Base-by-base conservation (phyloP, 1,284 basidiomycete species). In the Microbotryum saponariae region DNA sequence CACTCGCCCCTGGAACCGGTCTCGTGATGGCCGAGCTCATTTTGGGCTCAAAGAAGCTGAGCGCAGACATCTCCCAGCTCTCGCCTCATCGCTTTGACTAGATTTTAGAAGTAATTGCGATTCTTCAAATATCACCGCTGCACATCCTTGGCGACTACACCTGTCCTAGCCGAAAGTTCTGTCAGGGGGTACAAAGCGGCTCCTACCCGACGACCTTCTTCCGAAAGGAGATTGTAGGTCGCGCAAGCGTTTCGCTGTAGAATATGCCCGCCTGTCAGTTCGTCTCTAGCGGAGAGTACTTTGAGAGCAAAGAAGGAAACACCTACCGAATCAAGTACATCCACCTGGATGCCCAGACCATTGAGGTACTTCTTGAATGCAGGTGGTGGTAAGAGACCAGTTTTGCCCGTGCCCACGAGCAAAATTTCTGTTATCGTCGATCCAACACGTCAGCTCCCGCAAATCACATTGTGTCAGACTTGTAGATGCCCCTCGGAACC, bases 281-380 rank as follows among this genome's bases (percentile, higher is more conserved):
- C 46, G 29, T 16, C 33, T 46, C 25, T 45, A 21, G 45, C 45
- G 25, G 44, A 53, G 51, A 53, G 29, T 46, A 64, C 58, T 50
- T 50, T 50, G 58, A 55, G 61, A 21, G 25, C 12, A 8, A 54
- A 53, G 16, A 51, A 54, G 51, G 48, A 37, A 37, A 6, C 9
- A 80, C 85, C 63, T 72, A 93, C 93, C 53, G 91, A 91, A 73
- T 92, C 89, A 85, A 94, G 91, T n/a, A 91, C 81, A 69, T 97
- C 94, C 52, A 93, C 77, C 72, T 92, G 90, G 63, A 97, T 89
- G 7, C 93, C 93, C 46, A 91, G 74, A 47, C 81, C 78, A 64
- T 82, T 87, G 51, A 97, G 73, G 74, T 91, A 83, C 49, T 82
- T 78, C 21, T 85, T 80, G 25, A 97, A 75, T 29, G 76, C 76